Base-by-base conservation (phyloP, 345 rosid genomes). In the Conringia planisiliqua region DNA sequence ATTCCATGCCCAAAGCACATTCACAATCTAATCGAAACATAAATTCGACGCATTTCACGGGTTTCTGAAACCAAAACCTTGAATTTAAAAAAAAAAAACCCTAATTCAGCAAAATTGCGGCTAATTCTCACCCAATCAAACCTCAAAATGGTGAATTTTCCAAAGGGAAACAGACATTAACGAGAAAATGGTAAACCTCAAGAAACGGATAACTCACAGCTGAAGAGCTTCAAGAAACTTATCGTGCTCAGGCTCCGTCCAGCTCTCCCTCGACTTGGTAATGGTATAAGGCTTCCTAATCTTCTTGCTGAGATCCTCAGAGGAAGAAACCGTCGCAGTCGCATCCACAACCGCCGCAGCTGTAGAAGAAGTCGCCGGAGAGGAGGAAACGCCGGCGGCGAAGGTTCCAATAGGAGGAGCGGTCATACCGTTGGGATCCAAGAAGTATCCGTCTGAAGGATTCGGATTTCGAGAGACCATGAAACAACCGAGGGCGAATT, bases 191-290 rank as follows among this genome's bases (percentile, higher is more conserved):
- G 39, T 7, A 1, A 6, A 61, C 5, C 29, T 18, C 5, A 29
- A 62, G 6, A 17, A 8, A 52, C 29, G 4, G 17, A 11, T 0
- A n/a, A 75, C 77, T 87, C 84, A 91, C 97, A 91, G 86, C 80
- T 91, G 97, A 30, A 91, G 91, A 70, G 97, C 97, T 82, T 89
- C 97, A 27, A 91, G 91, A 71, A 91, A 91, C 77, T 91, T 91
- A 78, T 91, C 97, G 79, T 91, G 97, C 75, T 91, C 97, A n/a
- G 97, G 97, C 18, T 91, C 97, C 10, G 96, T 91, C 97, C 97
- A 91, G 88, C 90, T 91, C 88, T 91, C 93, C 50, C 97, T 84
- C 2, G 93, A 91, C 86, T 91, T 91, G 77, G 91, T 83, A 73
- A 91, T 87, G 43, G 91, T 91, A 78, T 91, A 91, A 55, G 97